Base-by-base conservation (phyloP, 306 rosid species). In the Glycyrrhiza uralensis region DNA sequence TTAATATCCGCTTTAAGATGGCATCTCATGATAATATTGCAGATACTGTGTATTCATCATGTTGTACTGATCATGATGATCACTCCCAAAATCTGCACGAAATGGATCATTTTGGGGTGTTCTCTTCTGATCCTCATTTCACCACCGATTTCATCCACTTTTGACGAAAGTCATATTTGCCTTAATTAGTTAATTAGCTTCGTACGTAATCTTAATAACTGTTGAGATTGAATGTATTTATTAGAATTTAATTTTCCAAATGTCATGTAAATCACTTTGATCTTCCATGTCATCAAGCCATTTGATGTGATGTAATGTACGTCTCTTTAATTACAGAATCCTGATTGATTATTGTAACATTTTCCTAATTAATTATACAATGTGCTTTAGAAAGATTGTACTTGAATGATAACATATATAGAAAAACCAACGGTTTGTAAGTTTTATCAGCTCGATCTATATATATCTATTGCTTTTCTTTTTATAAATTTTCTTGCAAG, bases 31-130 rank as follows among this genome's bases (percentile, higher is more conserved):
- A 72, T 6, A 39, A 65, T 22, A n/a, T n/a, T n/a, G 82, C 79
- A 41, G 76, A 74, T 15, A 50, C 59, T 30, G 51, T 85, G 84
- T 83, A 69, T 66, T 72, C 84, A 9, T n/a, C n/a, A n/a, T n/a
- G n/a, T n/a, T 81, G 79, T 12, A 57, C 61, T 10, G 75, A 44
- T n/a, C n/a, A n/a, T n/a, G n/a, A n/a, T n/a, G n/a, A n/a, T n/a
- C n/a, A n/a, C 58, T 65, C 71, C 73, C 77, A 56, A 20, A 41
- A 46, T 24, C 26, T 78, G 56, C n/a, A n/a, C n/a, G 36, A 24
- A 64, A 15, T 79, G 66, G 80, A 76, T n/a, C n/a, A n/a, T 35
- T 78, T 76, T 54, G 85, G 71, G 67, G 61, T 13, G 0, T 77
- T 81, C 72, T 65, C 73, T 11, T 60, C 80, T 45, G 68, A 61